Evolutionary conservation across 768 basidiomycete genomes (phyloP), one percentile per base, ranked within the genome.

Genomic region (Kwoniella pini): DNA sequence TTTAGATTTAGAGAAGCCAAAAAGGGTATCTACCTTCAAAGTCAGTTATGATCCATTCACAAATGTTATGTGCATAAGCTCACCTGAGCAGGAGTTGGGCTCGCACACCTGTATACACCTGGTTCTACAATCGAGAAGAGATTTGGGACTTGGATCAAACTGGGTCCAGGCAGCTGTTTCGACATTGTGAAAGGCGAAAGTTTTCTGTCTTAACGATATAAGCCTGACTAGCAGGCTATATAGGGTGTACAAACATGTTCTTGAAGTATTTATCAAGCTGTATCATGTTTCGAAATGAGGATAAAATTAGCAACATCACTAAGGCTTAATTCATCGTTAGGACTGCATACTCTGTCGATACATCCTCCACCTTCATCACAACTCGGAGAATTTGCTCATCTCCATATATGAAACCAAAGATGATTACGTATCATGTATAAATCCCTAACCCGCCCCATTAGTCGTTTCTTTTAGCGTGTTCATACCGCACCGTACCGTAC

Each of bases 81-180:
- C 44, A 75, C 75, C 56, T 77, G 71, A 27, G 69, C 44, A 13
- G 73, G 62, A 2, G 69, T 66, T 6, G 75, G 75, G 52, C 63
- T 70, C 40, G 71, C 70, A 40, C 68, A 71, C 26, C 75, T 56
- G 26, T 67, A 73, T 2, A 77, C 67, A 22, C 73, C 73, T n/a
- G 65, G 68, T 44, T 77, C 73, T 31, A 77, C 68, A 19, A 70
- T 67, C 6, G 71, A 72, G 60, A 73, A 77, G n/a, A 68, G 61
- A 21, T 57, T 28, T 0, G 75, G 75, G 4, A 72, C 68, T 28
- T 70, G 66, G 31, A 76, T 65, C 38, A 75, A 63, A 13, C 59
- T 55, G 10, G 70, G 71, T 13, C 60, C 63, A 5, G 70, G 36
- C 30, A 49, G 54, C 21, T 22, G 21, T 36, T 56, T 62, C 17